Base-by-base conservation (phyloP, 352 stramenopile genomes). In the Phytophthora lateralis region DNA sequence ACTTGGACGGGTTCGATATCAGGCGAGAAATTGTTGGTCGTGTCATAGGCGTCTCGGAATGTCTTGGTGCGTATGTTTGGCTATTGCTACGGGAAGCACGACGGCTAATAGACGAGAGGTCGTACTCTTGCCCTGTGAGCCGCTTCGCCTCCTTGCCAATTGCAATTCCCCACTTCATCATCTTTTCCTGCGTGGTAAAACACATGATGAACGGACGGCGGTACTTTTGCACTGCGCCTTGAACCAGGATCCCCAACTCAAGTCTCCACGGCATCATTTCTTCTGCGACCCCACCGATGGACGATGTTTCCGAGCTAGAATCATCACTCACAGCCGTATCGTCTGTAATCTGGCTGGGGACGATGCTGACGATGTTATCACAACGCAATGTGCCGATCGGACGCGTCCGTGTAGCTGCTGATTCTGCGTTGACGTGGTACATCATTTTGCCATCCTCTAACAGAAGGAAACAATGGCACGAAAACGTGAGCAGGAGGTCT, bases 161-260 rank as follows among this genome's bases (percentile, higher is more conserved):
- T 26, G 69, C 77, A 30, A 87, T 80, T 12, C 83, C 85, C 87
- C 87, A 96, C 53, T 94, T 93, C 82, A 96, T 93, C 83, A 94
- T 90, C 35, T 88, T 76, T 34, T 96, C 82, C 42, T 91, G 81
- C 0, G 73, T 80, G 26, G 71, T 53, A 51, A 96, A 93, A 42
- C 84, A 91, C 69, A 96, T 72, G 30, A 90, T 79, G 42, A 93
- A 89, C 17, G 82, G 76, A 6, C 87, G 83, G 7, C 83, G 80
- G 52, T 91, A 96, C 50, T 91, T 88, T 24, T 91, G 77, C 27
- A 66, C 35, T 2, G 67, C 54, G 4, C 69, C 70, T 37, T 85
- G 78, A 3, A 91, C 71, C 12, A 93, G 58, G 24, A 93, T 72
- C 4, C 82, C 85, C 20, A 95, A 52, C 48, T 92, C 85, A 14